These are phyloP conservation scores for Reticulascus tulasneorum DNA, from an alignment of 2,329 filamentous ascomycete species.

Conservation along the genomic window DNA sequence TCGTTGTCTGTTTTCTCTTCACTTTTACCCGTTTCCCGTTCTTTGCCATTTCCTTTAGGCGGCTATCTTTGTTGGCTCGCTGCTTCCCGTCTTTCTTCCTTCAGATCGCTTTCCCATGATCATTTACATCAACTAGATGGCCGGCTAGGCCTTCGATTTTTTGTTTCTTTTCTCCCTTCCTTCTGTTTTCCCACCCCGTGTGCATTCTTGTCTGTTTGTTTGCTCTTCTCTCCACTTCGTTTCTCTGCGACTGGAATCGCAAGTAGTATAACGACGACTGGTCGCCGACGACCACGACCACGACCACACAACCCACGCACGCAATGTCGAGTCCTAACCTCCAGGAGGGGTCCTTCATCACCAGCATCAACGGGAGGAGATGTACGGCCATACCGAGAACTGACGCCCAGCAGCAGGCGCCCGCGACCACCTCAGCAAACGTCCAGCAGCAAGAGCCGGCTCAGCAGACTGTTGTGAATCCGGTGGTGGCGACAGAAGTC, in stretches of 20 bases:
- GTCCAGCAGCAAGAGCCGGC: slow-evolving; percentile 1
- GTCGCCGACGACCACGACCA: not conserved
- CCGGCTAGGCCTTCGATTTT: slow-evolving; percentile 15
- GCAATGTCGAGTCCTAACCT: slow-evolving; percentile 43
- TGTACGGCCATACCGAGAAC: slow-evolving; percentile 51
- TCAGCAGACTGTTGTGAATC: not conserved
- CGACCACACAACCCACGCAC: slow-evolving; percentile 13
- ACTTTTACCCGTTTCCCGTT: not conserved
- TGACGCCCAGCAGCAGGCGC: slow-evolving; percentile 6
- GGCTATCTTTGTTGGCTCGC: not conserved
- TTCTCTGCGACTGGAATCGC: slow-evolving; percentile 43
- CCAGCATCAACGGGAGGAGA: slow-evolving; percentile 44
- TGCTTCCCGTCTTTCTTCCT: slow-evolving; percentile 5
- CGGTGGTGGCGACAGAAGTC: slow-evolving; percentile 3
- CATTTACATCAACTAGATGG: slow-evolving; percentile 12
- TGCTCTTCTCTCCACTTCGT: slow-evolving; percentile 16
- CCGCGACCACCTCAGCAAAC: slow-evolving; percentile 4
- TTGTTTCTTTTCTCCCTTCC: slow-evolving; percentile 22
- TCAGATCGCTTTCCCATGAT: slow-evolving; percentile 5
- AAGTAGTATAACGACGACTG: slow-evolving; percentile 16
- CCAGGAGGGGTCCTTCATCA: slow-evolving; percentile 44
- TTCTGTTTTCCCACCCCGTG: slow-evolving; percentile 1
- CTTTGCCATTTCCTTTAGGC: slow-evolving; percentile 1
- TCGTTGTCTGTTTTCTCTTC: no score
- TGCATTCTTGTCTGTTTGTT: slow-evolving; percentile 2